Base-by-base conservation (phyloP, 306 rosid species). In the Vachellia pachyceras region DNA sequence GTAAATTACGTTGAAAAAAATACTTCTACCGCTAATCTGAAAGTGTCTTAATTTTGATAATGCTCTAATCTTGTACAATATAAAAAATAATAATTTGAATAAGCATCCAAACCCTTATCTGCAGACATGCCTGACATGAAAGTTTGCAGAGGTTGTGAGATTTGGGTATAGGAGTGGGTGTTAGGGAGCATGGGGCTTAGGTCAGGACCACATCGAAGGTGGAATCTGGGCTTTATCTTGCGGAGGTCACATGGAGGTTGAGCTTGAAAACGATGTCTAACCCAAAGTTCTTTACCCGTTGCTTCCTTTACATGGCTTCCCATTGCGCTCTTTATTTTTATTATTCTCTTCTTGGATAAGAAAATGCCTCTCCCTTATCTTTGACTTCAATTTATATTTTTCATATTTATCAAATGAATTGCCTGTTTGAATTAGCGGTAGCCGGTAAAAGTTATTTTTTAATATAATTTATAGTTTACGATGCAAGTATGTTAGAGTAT, bases 221-320 rank as follows among this genome's bases (percentile, higher is more conserved):
- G 52, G 68, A 33, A 13, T 12, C 15, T 29, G 40, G 68, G 20
- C 40, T 55, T 20, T 20, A 20, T 4, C 33, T 12, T 61, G 18
- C 40, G 2, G 18, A 4, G 9, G 65, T 58, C 79, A 65, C 65
- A 64, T 54, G 5, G 11, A 72, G 33, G 54, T 64, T 68, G 64
- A 29, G 39, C 6, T 63, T 50, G 77, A 73, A 57, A 68, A 54
- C 15, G 69, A 83, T 68, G 58, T 73, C 47, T 57, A 45, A 73
- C 58, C 1, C 64, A 36, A 35, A 17, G 10, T 60, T 18, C 49
- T 5, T 45, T 79, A 35, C 9, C 70, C 41, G 3, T 33, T 52
- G 44, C 10, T 10, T 45, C 12, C 14, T 66, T 13, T 54, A 36
- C 45, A 14, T 25, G 13, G 33, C 11, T 20, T 57, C 64, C 33